phyloP scores from a whole-genome alignment of 2,329 filamentous ascomycete species.

The Fusarium aywerte region DNA sequence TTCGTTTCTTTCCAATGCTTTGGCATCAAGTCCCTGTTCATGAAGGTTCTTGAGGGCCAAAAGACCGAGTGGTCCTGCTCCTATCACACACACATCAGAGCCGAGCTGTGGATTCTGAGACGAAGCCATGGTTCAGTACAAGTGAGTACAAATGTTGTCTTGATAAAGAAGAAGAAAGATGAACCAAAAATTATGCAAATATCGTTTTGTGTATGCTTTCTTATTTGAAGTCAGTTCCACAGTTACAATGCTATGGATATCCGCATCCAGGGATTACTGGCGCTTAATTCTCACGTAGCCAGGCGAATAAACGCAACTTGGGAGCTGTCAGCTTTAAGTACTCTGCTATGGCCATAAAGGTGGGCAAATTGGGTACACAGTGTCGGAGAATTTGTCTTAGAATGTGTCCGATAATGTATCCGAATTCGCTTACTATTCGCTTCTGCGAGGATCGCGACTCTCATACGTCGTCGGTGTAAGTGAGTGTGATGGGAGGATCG shows the following conservation, averaged over 20 bases:
- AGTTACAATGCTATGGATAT: background rate
- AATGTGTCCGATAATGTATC: slow-evolving; percentile 17
- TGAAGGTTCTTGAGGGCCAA: slow-evolving; percentile 55
- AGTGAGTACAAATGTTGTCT: background rate
- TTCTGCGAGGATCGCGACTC: background rate
- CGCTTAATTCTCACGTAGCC: slow-evolving; percentile 13
- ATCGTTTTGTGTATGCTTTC: background rate
- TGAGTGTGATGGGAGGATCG: background rate
- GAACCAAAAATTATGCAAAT: background rate
- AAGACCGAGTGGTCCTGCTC: slow-evolving; percentile 51
- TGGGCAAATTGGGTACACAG: too few species aligned
- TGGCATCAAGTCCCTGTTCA: slow-evolving; percentile 57
- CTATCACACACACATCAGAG: slow-evolving; percentile 46
- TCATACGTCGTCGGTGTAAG: slow-evolving; percentile 5
- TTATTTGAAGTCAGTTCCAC: background rate
- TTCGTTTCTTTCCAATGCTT: slow-evolving; percentile 55
- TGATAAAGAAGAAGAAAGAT: background rate
- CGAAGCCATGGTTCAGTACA: slow-evolving; percentile 24
- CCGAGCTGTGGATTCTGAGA: slow-evolving; percentile 29
- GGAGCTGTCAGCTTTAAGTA: slow-evolving; percentile 23
- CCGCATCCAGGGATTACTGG: background rate
- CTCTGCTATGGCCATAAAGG: background rate
- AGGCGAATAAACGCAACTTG: background rate
- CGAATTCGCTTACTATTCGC: slow-evolving; percentile 9
- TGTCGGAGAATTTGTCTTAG: too few species aligned